Evolutionary conservation across 208 protist genomes (phyloP).

Genomic region (Angomonas deanei): DNA sequence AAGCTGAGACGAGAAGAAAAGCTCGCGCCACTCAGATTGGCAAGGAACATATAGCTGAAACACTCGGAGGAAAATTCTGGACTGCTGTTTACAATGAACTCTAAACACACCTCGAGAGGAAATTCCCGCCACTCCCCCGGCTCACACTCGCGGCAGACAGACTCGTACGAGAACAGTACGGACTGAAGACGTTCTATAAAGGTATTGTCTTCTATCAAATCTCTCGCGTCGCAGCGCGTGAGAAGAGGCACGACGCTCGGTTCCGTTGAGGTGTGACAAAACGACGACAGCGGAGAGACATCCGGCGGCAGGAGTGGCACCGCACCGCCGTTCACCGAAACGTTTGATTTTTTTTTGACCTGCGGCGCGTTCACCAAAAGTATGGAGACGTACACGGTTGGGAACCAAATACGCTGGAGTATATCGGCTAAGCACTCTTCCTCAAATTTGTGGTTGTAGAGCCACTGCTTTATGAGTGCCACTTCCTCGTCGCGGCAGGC

Average conservation of each 20-base stretch:
- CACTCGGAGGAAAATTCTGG: conserved; percentile 61
- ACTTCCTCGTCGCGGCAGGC: conserved; percentile 49
- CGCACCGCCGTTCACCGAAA: too few relatives aligned
- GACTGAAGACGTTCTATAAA: conserved; percentile 45
- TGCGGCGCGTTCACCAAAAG: conserved; percentile 57
- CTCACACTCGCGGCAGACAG: conserved; percentile 33
- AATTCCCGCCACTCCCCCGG: conserved; percentile 53
- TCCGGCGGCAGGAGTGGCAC: conserved; percentile 29
- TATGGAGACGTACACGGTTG: conserved; percentile 54
- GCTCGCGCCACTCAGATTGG: conserved; percentile 31
- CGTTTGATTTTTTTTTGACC: too few relatives aligned
- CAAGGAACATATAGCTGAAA: conserved; percentile 62
- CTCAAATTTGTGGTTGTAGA: conserved; percentile 31
- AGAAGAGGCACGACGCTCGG: conserved; percentile 41
- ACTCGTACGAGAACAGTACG: conserved; percentile 59
- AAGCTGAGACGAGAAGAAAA: conserved; percentile 51
- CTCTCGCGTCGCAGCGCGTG: conserved; percentile 36
- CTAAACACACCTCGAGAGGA: conserved; percentile 46
- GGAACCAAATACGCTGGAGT: conserved; percentile 66
- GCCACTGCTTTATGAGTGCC: conserved; percentile 32
- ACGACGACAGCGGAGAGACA: conserved; percentile 32
- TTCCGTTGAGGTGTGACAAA: conserved; percentile 15
- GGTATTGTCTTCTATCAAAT: conserved; percentile 35
- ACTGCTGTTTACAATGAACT: conserved; percentile 59
- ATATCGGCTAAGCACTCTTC: conserved; percentile 29